Base-by-base conservation (phyloP, 2,329 filamentous ascomycete genomes). In the Claviceps capensis region DNA sequence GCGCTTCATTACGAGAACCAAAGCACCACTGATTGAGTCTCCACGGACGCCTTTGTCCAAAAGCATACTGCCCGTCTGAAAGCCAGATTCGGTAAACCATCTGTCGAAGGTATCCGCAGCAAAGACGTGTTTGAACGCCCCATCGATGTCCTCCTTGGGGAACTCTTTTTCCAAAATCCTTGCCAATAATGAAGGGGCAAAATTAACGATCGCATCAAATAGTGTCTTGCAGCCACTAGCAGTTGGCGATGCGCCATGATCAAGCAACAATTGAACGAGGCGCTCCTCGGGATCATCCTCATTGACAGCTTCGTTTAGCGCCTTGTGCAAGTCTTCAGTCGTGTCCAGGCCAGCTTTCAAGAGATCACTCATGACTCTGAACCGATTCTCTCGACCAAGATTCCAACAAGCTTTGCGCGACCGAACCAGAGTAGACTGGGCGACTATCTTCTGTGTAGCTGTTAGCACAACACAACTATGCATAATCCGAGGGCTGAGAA, bases 401-500 rank as follows among this genome's bases (percentile, higher is more conserved):
- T 70, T 72, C 72, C 75, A 77, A 54, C 70, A 74, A 0, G 76
- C 73, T 56, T 78, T 74, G n/a, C 81, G 65, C 0, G 76, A 72
- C 8, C 71, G 67, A 3, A 71, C 66, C 48, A 81, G 61, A 0
- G 76, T 78, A 2, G 67, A 64, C 3, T 68, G 67, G 0, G 72
- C 74, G 0, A 74, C 73, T 53, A 65, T 71, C 58, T 69, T 73
- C 65, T 77, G 61, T 37, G 19, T 26, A 43, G 3, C 3, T 7
- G 41, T 49, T 41, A 50, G 53, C 34, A 26, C 16, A n/a, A 19
- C 30, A 11, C 30, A 11, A 34, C 30, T 4, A 40, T n/a, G 2
- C 16, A 16, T 16, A 45, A 45, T 17, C 16, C 5, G 23, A 11
- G 3, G 4, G 13, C 14, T 37, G 13, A 22, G 38, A n/a, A 38